A percentile compares a stretch with the other conserved stretches of the same genome.
These are phyloP conservation scores for Blastobotrys aristatus DNA, from an alignment of 1,139 yeast genomes.

Conservation along the genomic window DNA sequence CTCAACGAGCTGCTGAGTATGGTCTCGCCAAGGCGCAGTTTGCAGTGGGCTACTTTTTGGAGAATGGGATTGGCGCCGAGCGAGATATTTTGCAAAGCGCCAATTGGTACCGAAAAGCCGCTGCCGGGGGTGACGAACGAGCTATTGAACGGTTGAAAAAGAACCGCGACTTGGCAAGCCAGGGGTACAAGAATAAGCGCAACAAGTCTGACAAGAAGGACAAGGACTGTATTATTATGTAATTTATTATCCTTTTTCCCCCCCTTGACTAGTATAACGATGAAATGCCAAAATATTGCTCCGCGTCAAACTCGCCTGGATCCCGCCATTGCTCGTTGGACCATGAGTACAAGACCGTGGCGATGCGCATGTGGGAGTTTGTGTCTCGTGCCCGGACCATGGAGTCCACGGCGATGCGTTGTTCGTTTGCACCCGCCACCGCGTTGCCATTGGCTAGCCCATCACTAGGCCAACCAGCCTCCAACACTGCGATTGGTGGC, in stretches of 20 bases:
- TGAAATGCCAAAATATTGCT: conserved; percentile 27
- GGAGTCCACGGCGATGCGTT: conserved; percentile 47
- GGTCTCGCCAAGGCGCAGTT: conserved; percentile 80
- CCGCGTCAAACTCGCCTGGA: conserved; percentile 25
- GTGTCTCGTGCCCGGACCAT: conserved; percentile 31
- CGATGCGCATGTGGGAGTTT: conserved; percentile 19
- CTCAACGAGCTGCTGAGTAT: conserved; percentile 71
- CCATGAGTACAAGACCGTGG: conserved; percentile 24
- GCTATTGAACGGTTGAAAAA: conserved; percentile 41
- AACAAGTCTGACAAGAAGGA: conserved; percentile 15
- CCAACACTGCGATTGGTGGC: conserved; percentile 46
- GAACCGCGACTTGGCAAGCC: conserved; percentile 19
- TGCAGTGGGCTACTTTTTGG: conserved; percentile 79
- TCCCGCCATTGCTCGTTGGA: conserved; percentile 29
- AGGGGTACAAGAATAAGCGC: conserved; percentile 15
- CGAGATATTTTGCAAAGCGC: conserved; percentile 54
- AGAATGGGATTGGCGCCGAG: conserved; percentile 82
- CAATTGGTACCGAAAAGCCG: conserved; percentile 73
- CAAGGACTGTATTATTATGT: conserved; percentile 43
- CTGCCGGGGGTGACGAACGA: conserved; percentile 64
- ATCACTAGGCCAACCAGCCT: conserved; percentile 67
- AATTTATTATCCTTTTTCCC: background rate
- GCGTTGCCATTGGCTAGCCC: conserved; percentile 53
- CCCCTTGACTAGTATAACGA: background rate
- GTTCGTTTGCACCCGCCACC: conserved; percentile 52